Base-by-base conservation (phyloP, 805 yeast species). In the Kazachstania viticola region DNA sequence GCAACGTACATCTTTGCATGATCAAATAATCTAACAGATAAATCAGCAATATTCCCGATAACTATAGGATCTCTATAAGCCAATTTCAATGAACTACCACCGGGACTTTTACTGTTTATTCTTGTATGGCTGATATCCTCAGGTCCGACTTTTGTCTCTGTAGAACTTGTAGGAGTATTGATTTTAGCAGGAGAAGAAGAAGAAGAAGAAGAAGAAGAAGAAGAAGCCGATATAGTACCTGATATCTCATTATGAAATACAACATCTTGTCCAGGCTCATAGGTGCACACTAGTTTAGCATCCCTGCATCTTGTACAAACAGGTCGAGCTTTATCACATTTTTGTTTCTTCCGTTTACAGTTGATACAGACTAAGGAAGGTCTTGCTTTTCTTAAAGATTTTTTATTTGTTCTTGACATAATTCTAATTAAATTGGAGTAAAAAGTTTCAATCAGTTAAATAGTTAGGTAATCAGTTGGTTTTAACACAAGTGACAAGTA, bases 321-420 rank as follows among this genome's bases (percentile, higher is more conserved):
- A 3, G 52, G 52, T 19, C 46, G 29, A 13, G 14, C 17, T 34
- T 45, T 46, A 25, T 44, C 49, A 34, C 52, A 47, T 33, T 39
- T 45, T 3, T 37, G 17, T 25, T 46, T 46, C 15, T 39, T 34
- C 8, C 28, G 29, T 14, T 29, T 41, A 24, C 51, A 46, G 9
- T 31, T 23, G 7, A 39, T 17, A 30, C 51, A 46, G 5, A 44
- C 48, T 15, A 31, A 33, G 2, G 40, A 27, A 12, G 35, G 38
- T 27, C 46, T 33, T 21, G 32, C 31, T 17, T 35, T 40, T 19
- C 35, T 35, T 5, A 17, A 17, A 11, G 9, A 13, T 15, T 34
- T 34, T 19, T 19, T n/a, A n/a, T n/a, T n/a, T n/a, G n/a, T n/a
- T n/a, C n/a, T n/a, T n/a, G n/a, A n/a, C n/a, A n/a, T n/a, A n/a